Conservation (phyloP, 306 rosid species). For the Trichosanthes cucumerina region DNA sequence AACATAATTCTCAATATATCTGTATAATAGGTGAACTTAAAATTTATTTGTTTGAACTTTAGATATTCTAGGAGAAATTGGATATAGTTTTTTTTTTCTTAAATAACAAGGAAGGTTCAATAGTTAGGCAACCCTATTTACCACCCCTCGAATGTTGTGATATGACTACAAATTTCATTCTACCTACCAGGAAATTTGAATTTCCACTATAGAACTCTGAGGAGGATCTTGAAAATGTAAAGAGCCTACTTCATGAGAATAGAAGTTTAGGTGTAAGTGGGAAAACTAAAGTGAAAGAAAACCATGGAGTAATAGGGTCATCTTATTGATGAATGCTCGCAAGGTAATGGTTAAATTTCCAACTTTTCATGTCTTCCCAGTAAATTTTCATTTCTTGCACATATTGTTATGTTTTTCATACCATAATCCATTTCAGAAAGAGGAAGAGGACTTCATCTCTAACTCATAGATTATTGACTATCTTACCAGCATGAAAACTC, state of each 20-base stretch:
- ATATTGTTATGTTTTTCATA: background rate
- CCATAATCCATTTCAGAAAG: background rate
- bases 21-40: background rate
- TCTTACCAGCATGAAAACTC: conserved; percentile 61
- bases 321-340: background rate
- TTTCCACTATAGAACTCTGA: background rate
- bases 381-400: background rate
- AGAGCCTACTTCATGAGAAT: background rate
- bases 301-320: background rate
- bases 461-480: background rate
- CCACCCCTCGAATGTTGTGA: background rate
- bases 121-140: background rate
- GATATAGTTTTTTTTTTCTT: background rate
- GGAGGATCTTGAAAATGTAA: background rate
- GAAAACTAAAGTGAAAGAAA: background rate
- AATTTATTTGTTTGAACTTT: background rate
- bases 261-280: background rate
- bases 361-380: background rate
- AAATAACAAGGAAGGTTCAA: background rate
- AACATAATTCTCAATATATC: background rate
- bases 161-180: background rate
- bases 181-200: background rate
- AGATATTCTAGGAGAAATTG: background rate
- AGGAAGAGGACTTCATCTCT: background rate
- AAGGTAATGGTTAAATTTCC: background rate